A percentile compares a stretch with the other conserved stretches of the same genome.
These are phyloP conservation scores for Blastomyces parvus DNA, from an alignment of 2,329 filamentous ascomycete genomes.

Conservation along the genomic window DNA sequence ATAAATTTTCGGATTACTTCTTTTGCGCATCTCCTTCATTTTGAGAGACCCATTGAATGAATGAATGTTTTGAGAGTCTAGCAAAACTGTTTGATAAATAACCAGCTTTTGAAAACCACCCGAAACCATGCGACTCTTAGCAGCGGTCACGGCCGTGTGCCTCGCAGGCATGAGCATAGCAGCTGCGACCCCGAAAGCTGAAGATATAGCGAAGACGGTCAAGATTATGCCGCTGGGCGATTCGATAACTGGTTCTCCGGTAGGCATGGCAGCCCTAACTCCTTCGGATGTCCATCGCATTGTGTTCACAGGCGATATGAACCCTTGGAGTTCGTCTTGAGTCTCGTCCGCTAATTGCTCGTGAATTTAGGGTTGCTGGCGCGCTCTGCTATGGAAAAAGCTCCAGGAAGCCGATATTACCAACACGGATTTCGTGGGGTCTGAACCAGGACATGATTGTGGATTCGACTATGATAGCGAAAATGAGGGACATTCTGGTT, in stretches of 20 bases:
- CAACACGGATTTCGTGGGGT: conserved; percentile 27
- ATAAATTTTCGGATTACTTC: background rate
- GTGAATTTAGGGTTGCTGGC: conserved; percentile 22
- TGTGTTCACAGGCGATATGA: background rate
- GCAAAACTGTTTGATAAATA: background rate
- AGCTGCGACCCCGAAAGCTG: background rate
- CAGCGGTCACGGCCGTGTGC: background rate
- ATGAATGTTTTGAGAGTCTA: background rate
- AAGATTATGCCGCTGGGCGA: conserved; percentile 8
- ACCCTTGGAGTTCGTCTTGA: background rate
- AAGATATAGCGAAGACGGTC: background rate
- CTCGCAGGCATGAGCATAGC: conserved; percentile 5
- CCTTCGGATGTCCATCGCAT: background rate
- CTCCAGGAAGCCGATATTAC: conserved; percentile 23
- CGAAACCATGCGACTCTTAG: background rate
- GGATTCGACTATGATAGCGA: conserved; percentile 35
- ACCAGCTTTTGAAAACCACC: background rate
- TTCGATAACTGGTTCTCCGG: conserved; percentile 7
- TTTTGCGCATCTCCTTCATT: background rate
- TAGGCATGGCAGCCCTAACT: background rate
- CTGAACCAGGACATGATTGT: conserved; percentile 27
- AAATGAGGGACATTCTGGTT: conserved; percentile 39
- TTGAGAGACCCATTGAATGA: background rate
- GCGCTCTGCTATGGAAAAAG: conserved; percentile 27
- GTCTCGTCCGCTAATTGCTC: background rate